Evolutionary conservation across 2,329 filamentous ascomycete species (phyloP).

Genomic region (Balansia obtecta): DNA sequence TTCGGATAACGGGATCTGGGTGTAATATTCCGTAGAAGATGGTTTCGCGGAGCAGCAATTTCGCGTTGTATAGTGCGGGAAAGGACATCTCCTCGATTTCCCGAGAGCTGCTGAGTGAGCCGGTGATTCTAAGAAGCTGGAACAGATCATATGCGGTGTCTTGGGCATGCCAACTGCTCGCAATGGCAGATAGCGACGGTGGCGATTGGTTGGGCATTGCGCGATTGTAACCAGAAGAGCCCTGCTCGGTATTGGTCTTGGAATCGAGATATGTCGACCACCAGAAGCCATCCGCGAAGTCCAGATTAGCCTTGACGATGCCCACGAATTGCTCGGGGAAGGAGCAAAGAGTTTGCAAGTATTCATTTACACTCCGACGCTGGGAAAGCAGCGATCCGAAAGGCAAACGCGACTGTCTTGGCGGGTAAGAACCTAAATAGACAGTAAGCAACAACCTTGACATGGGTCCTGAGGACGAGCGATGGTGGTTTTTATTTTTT

Average conservation of each 20-base stretch:
- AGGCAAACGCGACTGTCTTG: slow-evolving; percentile 36
- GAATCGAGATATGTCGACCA: slow-evolving; percentile 37
- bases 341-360: slow-evolving; percentile 33
- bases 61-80: slow-evolving; percentile 40
- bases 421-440: slow-evolving; percentile 30
- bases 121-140: slow-evolving; percentile 37
- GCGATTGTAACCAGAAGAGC: slow-evolving; percentile 9
- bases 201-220: slow-evolving; percentile 30
- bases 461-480: neutral
- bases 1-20: slow-evolving; percentile 29
- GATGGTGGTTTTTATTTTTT: too few relatives aligned
- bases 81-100: slow-evolving; percentile 35
- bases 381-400: slow-evolving; percentile 36
- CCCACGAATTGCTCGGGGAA: slow-evolving; percentile 26
- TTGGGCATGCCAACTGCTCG: slow-evolving; percentile 38
- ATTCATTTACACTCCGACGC: slow-evolving; percentile 39
- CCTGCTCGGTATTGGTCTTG: slow-evolving; percentile 12
- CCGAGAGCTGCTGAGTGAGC: slow-evolving; percentile 34
- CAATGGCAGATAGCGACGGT: slow-evolving; percentile 36
- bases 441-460: neutral
- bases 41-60: slow-evolving; percentile 41
- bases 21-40: slow-evolving; percentile 42
- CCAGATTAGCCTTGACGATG: slow-evolving; percentile 32
- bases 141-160: slow-evolving; percentile 38
- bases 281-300: slow-evolving; percentile 47